Evolutionary conservation across 805 yeast species (phyloP), one percentile per base, ranked within the genome.

Genomic region (Hanseniaspora jakobsenii): DNA sequence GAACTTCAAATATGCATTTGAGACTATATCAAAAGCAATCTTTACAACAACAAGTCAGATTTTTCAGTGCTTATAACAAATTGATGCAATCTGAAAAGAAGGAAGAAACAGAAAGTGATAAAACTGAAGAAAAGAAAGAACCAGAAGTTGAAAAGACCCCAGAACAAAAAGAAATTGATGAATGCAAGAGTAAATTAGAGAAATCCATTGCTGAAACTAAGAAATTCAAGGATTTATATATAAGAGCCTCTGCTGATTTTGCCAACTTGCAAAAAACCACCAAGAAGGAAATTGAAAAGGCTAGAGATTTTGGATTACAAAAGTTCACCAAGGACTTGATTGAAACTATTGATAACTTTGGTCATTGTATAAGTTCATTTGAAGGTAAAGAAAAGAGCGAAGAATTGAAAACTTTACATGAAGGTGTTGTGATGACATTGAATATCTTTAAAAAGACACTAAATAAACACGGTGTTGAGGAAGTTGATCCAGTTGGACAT

Each of bases 391-490:
- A 69, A 47, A 61, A 71, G 28, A 76, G 77, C 54, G 63, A 66
- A 47, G 91, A 80, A 58, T 73, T 87, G 49, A 71, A 73, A 50
- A 80, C 78, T 60, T 67, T 86, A 51, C 80, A 77, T 60, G 91
- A 85, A 29, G 96, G 96, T 59, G 87, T 86, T 48, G 74, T 76
- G 55, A 83, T 86, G 95, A 86, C 94, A 44, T 79, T 81, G 67
- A 75, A 74, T 53, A 77, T 87, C 29, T 81, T 86, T 54, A 91
- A 81, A 60, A 81, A 79, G 70, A 86, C 95, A 28, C 71, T 86
- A 55, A 65, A 64, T 48, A 78, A 69, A 57, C 89, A 86, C 63
- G 96, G 96, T 32, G 69, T 86, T 51, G 70, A 64, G 51, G 84
- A 83, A 66, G 70, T 84, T 50, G 78, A 84, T 56, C 95, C 96